Conservation (phyloP, 2,329 filamentous ascomycete species). For the Escovopsis sp. region DNA sequence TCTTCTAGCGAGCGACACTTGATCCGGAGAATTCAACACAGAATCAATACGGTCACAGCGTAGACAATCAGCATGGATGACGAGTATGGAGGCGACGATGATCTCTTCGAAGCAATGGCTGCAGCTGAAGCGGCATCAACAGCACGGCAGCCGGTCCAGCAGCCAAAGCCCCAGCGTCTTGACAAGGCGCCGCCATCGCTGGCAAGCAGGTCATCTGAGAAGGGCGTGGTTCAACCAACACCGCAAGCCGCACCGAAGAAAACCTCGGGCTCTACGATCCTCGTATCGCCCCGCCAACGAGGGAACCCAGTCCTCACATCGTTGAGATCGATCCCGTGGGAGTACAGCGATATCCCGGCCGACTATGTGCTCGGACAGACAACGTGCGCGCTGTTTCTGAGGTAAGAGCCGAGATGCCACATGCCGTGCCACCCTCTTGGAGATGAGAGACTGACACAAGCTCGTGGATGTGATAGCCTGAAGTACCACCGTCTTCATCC, state of each 20-base stretch:
- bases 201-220: constrained; percentile 19
- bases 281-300: constrained; percentile 85
- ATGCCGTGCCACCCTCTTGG: no score
- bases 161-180: constrained; percentile 40
- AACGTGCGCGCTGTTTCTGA: constrained; percentile 84
- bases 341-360: constrained; percentile 91
- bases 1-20: no score
- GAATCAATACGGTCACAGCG: no score
- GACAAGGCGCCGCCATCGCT: constrained; percentile 32
- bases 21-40: no score
- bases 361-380: constrained; percentile 82
- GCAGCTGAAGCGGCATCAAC: constrained; percentile 25
- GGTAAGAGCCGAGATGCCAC: constrained; percentile 15
- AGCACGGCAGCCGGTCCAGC: constrained; percentile 27
- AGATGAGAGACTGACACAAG: neutral
- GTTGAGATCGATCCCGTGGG: constrained; percentile 76
- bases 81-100: constrained; percentile 43
- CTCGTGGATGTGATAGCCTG: constrained; percentile 35
- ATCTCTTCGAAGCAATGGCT: constrained; percentile 40
- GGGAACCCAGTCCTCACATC: constrained; percentile 84
- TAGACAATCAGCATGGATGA: constrained; percentile 27
- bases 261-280: constrained; percentile 57
- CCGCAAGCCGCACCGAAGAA: constrained; percentile 66
- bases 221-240: constrained; percentile 68
- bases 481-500: constrained; percentile 97